A percentile compares a stretch with the other conserved stretches of the same genome.
Conservation (phyloP, 352 stramenopile species). For the Pythium pyrilobum region DNA sequence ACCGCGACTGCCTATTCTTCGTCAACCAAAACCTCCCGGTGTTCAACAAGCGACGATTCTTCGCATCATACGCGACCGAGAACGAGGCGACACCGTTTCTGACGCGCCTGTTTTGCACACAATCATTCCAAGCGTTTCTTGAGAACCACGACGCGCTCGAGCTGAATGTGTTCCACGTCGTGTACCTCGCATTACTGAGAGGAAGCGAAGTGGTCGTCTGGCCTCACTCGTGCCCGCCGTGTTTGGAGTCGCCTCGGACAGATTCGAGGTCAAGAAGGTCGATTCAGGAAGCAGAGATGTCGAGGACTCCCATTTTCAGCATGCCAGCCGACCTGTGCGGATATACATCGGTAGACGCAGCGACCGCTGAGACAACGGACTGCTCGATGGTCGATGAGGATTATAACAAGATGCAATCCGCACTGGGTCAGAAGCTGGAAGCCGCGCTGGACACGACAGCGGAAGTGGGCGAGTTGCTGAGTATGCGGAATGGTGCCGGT, state of each 20-base stretch:
- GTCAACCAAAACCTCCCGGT: constrained; percentile 82
- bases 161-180: constrained; percentile 73
- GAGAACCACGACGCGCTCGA: constrained; percentile 68
- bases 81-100: constrained; percentile 64
- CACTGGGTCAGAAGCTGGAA: constrained; percentile 8
- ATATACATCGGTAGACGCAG: too few species aligned
- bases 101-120: constrained; percentile 61
- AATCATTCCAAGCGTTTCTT: constrained; percentile 77
- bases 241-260: constrained; percentile 36
- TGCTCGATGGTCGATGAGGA: too few species aligned
- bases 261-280: not conserved
- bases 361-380: too few species aligned
- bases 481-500: not conserved
- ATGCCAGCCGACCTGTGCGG: constrained; percentile 11
- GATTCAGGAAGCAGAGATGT: not conserved
- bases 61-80: constrained; percentile 47
- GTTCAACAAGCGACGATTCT: constrained; percentile 85
- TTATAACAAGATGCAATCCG: not conserved
- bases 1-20: constrained; percentile 83
- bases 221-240: constrained; percentile 13
- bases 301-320: constrained; percentile 24
- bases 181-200: constrained; percentile 60
- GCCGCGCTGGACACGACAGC: constrained; percentile 8
- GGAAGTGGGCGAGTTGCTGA: constrained; percentile 11
- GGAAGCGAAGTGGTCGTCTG: constrained; percentile 29